Evolutionary conservation across 768 basidiomycete species (phyloP).

Genomic region (Lactifluus rugatus): DNA sequence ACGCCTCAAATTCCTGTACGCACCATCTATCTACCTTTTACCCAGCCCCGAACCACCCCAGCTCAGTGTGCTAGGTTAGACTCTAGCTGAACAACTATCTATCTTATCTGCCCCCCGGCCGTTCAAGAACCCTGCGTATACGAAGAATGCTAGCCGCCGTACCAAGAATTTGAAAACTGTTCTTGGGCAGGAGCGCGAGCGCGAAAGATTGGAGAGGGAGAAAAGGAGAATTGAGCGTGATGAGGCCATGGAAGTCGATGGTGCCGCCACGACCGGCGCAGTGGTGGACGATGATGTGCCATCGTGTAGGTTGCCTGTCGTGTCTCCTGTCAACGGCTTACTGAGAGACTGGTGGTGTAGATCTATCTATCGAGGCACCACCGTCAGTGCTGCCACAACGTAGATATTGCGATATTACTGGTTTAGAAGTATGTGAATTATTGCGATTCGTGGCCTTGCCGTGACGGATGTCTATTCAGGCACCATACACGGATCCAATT

Average conservation of each 20-base stretch:
- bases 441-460: neutral
- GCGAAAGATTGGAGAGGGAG: slow-evolving; percentile 61
- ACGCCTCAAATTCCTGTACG: slow-evolving; percentile 27
- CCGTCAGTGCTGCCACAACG: slow-evolving; percentile 69
- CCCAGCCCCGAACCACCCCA: neutral
- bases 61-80: slow-evolving; percentile 30
- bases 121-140: slow-evolving; percentile 68
- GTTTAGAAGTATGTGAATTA: slow-evolving; percentile 48
- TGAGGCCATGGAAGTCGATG: slow-evolving; percentile 49
- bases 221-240: slow-evolving; percentile 40
- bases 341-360: slow-evolving; percentile 28
- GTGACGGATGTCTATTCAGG: slow-evolving; percentile 31
- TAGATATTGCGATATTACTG: slow-evolving; percentile 81
- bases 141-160: slow-evolving; percentile 59
- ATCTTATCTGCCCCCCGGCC: slow-evolving; percentile 60
- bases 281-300: slow-evolving; percentile 51
- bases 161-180: slow-evolving; percentile 76
- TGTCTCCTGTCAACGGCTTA: neutral
- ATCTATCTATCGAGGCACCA: slow-evolving; percentile 75
- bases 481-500: slow-evolving; percentile 75
- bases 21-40: neutral
- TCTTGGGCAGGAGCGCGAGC: slow-evolving; percentile 67
- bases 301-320: slow-evolving; percentile 44
- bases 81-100: slow-evolving; percentile 64
- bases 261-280: slow-evolving; percentile 23